These are phyloP conservation scores for Cercospora canescens DNA, from an alignment of 2,329 filamentous ascomycete genomes.

Conservation along the genomic window DNA sequence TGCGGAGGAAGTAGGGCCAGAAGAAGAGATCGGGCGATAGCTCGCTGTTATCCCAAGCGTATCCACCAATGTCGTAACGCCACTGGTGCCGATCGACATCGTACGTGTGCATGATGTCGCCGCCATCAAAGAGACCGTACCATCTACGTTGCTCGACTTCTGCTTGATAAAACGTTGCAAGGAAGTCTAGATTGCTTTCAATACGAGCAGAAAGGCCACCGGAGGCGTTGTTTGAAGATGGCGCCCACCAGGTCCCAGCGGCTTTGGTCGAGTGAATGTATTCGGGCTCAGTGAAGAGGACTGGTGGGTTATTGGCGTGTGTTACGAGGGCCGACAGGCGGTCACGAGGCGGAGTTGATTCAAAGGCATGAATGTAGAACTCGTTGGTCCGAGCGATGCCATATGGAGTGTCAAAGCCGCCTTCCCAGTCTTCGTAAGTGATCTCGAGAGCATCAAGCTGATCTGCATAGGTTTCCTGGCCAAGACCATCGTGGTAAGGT, in stretches of 20 bases:
- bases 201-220: conserved; percentile 42
- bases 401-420: conserved; percentile 56
- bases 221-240: conserved; percentile 34
- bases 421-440: conserved; percentile 65
- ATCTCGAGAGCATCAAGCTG: conserved; percentile 62
- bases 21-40: conserved; percentile 63
- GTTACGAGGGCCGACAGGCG: conserved; percentile 47
- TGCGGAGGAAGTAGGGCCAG: conserved; percentile 63
- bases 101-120: conserved; percentile 65
- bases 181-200: conserved; percentile 56
- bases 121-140: conserved; percentile 65
- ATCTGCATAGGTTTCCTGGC: conserved; percentile 56
- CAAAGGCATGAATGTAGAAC: conserved; percentile 53
- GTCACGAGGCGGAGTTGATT: conserved; percentile 53
- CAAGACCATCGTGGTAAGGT: conserved; percentile 60
- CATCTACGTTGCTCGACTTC: conserved; percentile 60
- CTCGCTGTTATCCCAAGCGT: conserved; percentile 66
- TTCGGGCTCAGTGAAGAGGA: conserved; percentile 50
- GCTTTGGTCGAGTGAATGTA: conserved; percentile 56
- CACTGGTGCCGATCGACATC: conserved; percentile 60
- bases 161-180: conserved; percentile 56
- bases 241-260: conserved; percentile 57
- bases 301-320: conserved; percentile 54
- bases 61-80: conserved; percentile 65
- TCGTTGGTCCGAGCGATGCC: conserved; percentile 62